Evolutionary conservation across 2,329 filamentous ascomycete species (phyloP), one percentile per base, ranked within the genome.

Genomic region (Colletotrichum sp.): DNA sequence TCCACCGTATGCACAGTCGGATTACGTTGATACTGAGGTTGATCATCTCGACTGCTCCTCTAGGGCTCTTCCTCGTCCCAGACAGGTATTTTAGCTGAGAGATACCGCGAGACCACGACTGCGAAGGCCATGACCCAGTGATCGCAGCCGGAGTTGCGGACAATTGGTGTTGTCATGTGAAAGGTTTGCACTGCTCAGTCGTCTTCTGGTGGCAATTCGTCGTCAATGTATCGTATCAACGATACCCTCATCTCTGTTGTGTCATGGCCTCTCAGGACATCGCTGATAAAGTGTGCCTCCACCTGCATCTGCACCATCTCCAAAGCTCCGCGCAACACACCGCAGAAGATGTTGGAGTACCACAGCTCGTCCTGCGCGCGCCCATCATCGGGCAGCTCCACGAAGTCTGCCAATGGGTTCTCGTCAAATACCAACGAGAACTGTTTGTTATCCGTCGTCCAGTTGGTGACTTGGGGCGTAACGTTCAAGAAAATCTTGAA

Each of bases 301-400:
- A 99, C 96, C 85, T 99, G 97, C 95, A 99, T 98, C 90, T 99
- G 96, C 82, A 99, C 96, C 97, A 99, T 99, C 85, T 99, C 97
- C 75, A 99, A 85, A 2, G 96, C 94, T 16, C 97, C 97, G 79
- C 97, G 90, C 77, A 99, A 87, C 59, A 99, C 95, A 59, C 97
- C 97, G 81, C 97, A 98, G 59, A 99, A 90, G 73, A 99, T 98
- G 85, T 99, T 99, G 7, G 96, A 98, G 85, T 98, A 99, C 97
- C 97, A 99, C 52, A 99, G 88, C 86, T 99, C 96, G 82, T 98
- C 96, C 85, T 99, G 97, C 5, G 97, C 95, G 78, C 96, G 91
- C 68, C 96, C 97, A 85, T 99, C 97, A 83, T 99, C 97, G 1
- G 97, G 97, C 59, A 99, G 88, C 85, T 99, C 97, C 65, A 99